These are phyloP conservation scores for Fusarium musae DNA, from an alignment of 2,329 filamentous ascomycete species.

Conservation along the genomic window DNA sequence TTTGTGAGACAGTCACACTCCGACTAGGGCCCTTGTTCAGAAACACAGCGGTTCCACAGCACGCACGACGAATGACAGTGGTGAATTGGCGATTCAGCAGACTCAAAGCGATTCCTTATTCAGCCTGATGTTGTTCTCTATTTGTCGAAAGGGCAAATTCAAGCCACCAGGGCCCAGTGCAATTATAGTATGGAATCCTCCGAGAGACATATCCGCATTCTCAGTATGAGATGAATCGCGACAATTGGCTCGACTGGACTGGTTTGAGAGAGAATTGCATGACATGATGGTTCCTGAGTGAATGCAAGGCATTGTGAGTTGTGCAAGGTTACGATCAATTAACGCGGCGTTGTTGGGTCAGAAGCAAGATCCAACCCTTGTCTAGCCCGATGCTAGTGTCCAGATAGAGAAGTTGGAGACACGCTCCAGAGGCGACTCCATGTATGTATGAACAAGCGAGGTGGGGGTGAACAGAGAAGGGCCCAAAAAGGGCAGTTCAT, in stretches of 20 bases:
- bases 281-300: constrained; percentile 25
- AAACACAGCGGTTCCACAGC: constrained; percentile 39
- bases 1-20: constrained; percentile 42
- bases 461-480: constrained; percentile 28
- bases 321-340: constrained; percentile 37
- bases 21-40: constrained; percentile 31
- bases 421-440: constrained; percentile 17
- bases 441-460: constrained; percentile 17
- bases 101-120: constrained; percentile 18
- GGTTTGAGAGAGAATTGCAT: constrained; percentile 8
- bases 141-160: neutral
- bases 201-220: constrained; percentile 24
- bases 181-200: constrained; percentile 5
- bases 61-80: constrained; percentile 29
- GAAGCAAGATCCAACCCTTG: constrained; percentile 39
- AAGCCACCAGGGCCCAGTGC: constrained; percentile 17
- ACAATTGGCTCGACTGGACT: constrained; percentile 6
- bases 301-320: constrained; percentile 30
- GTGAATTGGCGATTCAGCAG: constrained; percentile 27
- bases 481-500: constrained; percentile 29
- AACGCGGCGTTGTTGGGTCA: constrained; percentile 35
- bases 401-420: constrained; percentile 35
- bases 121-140: constrained; percentile 3
- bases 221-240: constrained; percentile 1
- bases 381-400: constrained; percentile 40